Evolutionary conservation across 2,329 filamentous ascomycete species (phyloP), one percentile per base, ranked within the genome.

Genomic region (Bipolaris gigantea): DNA sequence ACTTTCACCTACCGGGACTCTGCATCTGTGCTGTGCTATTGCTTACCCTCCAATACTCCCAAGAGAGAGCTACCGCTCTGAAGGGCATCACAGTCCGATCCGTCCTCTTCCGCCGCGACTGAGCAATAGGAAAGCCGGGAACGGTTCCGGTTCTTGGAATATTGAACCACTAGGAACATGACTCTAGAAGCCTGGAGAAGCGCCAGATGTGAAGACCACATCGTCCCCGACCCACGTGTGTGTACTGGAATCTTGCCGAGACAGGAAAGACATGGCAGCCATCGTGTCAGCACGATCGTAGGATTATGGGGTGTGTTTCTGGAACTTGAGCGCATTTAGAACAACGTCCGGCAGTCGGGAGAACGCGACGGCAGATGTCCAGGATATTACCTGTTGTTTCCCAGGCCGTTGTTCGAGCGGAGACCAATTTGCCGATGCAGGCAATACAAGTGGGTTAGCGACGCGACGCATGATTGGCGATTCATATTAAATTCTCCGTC

Each of bases 331-430:
- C 8, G 0, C 25, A 50, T 50, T 40, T 25, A 8, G 13, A 19
- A 36, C 16, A 13, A 34, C 10, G n/a, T n/a, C 30, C n/a, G 11
- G 33, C 25, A 19, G 23, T 34, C 34, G 40, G 46, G 40, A 35
- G 25, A 25, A 32, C 35, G n/a, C 11, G 15, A 50, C 51, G 46
- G 51, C 51, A 50, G 16, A 54, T 40, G 30, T 34, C 39, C 38
- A 35, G 50, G 46, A 21, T 19, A 44, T 40, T 30, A 47, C n/a
- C 13, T 32, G 35, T 33, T 50, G 39, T 42, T 54, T 54, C 46
- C 51, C 34, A 43, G 45, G 51, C 19, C 34, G 46, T 39, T 50
- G 33, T 53, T 44, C 50, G 46, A 44, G 51, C 34, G 51, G 51
- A 54, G 46, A 44, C 46, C 9, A 45, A 46, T 35, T 13, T 21